phyloP scores from a whole-genome alignment of 371 early-diverging fungal genomes.

The Lichtheimia hyalospora region DNA sequence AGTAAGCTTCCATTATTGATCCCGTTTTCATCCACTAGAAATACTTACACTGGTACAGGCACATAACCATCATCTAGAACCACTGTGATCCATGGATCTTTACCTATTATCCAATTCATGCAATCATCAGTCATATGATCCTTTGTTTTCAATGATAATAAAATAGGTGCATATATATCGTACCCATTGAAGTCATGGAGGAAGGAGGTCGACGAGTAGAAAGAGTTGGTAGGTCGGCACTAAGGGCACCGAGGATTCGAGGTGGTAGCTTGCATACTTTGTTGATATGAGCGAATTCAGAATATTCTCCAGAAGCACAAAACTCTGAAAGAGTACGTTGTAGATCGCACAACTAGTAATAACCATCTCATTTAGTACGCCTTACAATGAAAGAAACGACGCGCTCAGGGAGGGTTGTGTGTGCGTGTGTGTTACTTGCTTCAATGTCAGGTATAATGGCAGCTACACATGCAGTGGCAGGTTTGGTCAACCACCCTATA shows the following conservation, averaged over 20 bases:
- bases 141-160: too few relatives aligned
- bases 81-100: slow-evolving; percentile 31
- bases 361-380: background rate
- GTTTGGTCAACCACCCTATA: slow-evolving; percentile 41
- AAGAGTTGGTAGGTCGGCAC: too few relatives aligned
- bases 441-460: slow-evolving; percentile 30
- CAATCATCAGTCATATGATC: too few relatives aligned
- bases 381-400: background rate
- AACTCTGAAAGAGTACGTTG: slow-evolving; percentile 24
- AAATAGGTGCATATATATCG: too few relatives aligned
- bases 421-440: slow-evolving; percentile 13
- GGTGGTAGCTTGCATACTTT: slow-evolving; percentile 37
- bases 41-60: slow-evolving; percentile 30
- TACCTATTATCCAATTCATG: background rate
- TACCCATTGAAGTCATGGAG: too few relatives aligned
- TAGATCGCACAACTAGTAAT: slow-evolving; percentile 27
- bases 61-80: slow-evolving; percentile 27
- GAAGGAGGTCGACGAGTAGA: too few relatives aligned
- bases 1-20: too few relatives aligned
- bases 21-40: background rate
- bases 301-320: slow-evolving; percentile 25
- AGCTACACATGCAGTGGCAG: slow-evolving; percentile 35
- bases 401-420: too few relatives aligned
- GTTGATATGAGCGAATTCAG: slow-evolving; percentile 34
- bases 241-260: slow-evolving; percentile 30